Conservation (phyloP, 2,329 filamentous ascomycete species). For the Colletotrichum lentis region DNA sequence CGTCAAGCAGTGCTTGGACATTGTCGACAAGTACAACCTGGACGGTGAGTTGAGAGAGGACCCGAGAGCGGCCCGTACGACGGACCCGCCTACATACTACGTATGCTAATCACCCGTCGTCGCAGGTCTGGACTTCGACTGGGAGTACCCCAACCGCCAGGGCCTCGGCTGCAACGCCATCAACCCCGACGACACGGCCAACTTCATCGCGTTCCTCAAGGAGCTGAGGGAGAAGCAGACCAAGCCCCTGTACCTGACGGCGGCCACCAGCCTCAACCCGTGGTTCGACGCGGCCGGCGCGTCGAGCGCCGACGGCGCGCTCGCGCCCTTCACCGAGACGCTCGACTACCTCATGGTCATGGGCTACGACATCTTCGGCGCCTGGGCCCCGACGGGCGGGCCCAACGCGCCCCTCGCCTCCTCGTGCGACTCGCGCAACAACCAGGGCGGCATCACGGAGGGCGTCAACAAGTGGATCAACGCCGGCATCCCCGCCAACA, state of each 20-base stretch:
- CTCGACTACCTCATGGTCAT: slow-evolving; percentile 37
- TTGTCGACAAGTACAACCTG: slow-evolving; percentile 38
- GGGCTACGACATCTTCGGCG: slow-evolving; percentile 35
- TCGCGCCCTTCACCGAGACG: slow-evolving; percentile 17
- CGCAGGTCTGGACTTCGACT: slow-evolving; percentile 40
- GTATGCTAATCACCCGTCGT: not conserved
- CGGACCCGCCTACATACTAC: too few species aligned
- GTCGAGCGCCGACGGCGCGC: slow-evolving; percentile 19
- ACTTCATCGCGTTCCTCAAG: slow-evolving; percentile 30
- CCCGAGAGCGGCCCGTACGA: not conserved
- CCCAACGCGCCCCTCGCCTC: slow-evolving; percentile 30
- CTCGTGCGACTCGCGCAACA: slow-evolving; percentile 31
- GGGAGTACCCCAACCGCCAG: slow-evolving; percentile 40
- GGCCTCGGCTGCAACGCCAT: slow-evolving; percentile 35
- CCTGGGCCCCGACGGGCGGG: slow-evolving; percentile 30
- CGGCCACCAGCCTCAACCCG: slow-evolving; percentile 26
- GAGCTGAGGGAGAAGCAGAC: slow-evolving; percentile 35
- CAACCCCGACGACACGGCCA: slow-evolving; percentile 31
- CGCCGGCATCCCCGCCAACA: slow-evolving; percentile 28
- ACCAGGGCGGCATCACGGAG: slow-evolving; percentile 35
- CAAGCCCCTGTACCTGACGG: slow-evolving; percentile 34
- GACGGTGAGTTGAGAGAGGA: slow-evolving; percentile 25
- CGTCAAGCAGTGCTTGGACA: slow-evolving; percentile 37
- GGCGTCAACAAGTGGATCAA: slow-evolving; percentile 31
- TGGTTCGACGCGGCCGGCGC: slow-evolving; percentile 25